These are phyloP conservation scores for Teunomyces aglyptinius DNA, from an alignment of 805 yeast genomes.

Conservation along the genomic window DNA sequence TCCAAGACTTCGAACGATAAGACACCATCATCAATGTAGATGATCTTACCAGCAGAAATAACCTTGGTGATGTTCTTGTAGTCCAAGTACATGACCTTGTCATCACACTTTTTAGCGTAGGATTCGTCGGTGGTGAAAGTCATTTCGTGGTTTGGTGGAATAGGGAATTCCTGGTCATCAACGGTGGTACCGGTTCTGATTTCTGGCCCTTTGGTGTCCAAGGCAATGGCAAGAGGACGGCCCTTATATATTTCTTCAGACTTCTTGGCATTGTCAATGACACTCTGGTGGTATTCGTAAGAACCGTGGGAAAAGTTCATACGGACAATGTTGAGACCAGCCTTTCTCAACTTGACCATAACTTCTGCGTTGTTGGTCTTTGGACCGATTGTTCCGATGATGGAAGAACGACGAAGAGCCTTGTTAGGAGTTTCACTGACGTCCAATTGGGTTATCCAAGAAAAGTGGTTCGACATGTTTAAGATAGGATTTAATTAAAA, in stretches of 20 bases:
- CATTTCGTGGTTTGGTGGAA: conserved; percentile 85
- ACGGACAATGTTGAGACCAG: conserved; percentile 96
- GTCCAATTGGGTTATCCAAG: conserved; percentile 83
- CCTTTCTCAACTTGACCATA: conserved; percentile 85
- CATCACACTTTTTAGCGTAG: conserved; percentile 70
- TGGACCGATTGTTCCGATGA: conserved; percentile 99
- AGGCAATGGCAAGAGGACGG: conserved; percentile 96
- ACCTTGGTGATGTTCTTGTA: conserved; percentile 96
- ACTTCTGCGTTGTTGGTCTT: conserved; percentile 89
- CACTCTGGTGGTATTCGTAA: conserved; percentile 95
- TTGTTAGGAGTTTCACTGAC: conserved; percentile 71
- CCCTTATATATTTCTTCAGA: conserved; percentile 89
- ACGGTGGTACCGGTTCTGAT: conserved; percentile 96
- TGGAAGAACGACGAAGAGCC: conserved; percentile 88
- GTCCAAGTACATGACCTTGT: conserved; percentile 83
- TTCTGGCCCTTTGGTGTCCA: conserved; percentile 99
- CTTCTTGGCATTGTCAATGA: conserved; percentile 93
- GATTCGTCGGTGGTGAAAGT: conserved; percentile 86
- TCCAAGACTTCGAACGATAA: conserved; percentile 90
- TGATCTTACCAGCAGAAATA: conserved; percentile 80
- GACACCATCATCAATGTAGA: conserved; percentile 97
- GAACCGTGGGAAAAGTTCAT: conserved; percentile 99
- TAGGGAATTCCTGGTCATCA: conserved; percentile 77
- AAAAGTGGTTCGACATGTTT: conserved; percentile 48
- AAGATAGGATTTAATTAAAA: not conserved